phyloP scores from a whole-genome alignment of 2,329 filamentous ascomycete species.

The Huntiella savannae region DNA sequence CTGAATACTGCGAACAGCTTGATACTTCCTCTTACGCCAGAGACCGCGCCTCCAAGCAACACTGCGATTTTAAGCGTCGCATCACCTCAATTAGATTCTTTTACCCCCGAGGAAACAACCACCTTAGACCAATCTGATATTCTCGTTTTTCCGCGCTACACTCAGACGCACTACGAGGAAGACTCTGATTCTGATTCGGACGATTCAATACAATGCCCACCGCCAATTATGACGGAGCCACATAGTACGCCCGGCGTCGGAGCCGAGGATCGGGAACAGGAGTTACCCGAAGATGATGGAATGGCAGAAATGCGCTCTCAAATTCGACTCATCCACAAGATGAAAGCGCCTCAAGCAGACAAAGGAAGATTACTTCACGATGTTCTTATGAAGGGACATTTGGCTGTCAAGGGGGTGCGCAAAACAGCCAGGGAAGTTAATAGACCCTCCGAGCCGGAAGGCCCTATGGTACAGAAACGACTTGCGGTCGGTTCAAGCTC shows the following conservation, averaged over 20 bases:
- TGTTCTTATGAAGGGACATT: constrained; percentile 50
- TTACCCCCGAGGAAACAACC: not conserved
- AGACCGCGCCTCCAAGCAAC: too few species aligned
- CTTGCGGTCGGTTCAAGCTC: constrained; percentile 11
- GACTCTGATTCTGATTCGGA: not conserved
- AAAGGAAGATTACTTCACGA: constrained; percentile 57
- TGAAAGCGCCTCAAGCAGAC: constrained; percentile 36
- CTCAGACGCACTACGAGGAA: not conserved
- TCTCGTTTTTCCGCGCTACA: too few species aligned
- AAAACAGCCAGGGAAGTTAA: not conserved
- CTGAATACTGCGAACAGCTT: too few species aligned
- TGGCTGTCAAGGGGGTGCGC: constrained; percentile 8
- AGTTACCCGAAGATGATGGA: constrained; percentile 54
- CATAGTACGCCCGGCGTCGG: not conserved
- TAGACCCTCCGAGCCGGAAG: constrained; percentile 3
- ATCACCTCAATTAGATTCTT: not conserved
- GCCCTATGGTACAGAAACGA: constrained; percentile 15
- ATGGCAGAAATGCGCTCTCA: constrained; percentile 47
- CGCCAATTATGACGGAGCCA: not conserved
- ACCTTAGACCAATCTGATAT: not conserved
- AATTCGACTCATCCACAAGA: constrained; percentile 49
- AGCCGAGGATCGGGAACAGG: constrained; percentile 1
- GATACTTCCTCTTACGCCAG: too few species aligned
- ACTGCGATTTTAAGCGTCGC: too few species aligned
- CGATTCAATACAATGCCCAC: not conserved